Conservation (phyloP, 805 yeast species). For the Myxozyma nipponensis region DNA sequence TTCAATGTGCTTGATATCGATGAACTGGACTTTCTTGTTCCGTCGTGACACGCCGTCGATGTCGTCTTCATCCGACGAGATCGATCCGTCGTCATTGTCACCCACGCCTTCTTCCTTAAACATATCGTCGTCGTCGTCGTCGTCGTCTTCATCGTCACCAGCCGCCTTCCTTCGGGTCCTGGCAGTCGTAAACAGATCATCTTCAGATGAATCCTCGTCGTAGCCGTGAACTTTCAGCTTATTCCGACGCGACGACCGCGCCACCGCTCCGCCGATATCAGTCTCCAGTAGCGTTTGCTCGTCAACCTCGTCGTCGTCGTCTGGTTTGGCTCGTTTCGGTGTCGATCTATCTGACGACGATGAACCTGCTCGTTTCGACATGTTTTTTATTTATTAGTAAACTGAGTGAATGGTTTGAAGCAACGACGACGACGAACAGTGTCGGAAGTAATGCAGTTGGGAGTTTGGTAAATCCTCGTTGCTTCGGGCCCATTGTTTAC, state of each 20-base stretch:
- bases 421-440: too few species aligned
- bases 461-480: too few species aligned
- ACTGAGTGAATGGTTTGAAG: too few species aligned
- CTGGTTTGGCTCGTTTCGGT: not conserved
- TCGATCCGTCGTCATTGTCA: constrained; percentile 18
- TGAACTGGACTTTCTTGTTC: constrained; percentile 28
- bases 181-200: constrained; percentile 17
- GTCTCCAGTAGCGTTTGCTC: constrained; percentile 19
- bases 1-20: constrained; percentile 43
- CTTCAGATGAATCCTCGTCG: constrained; percentile 29
- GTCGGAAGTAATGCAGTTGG: too few species aligned
- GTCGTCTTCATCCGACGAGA: constrained; percentile 28
- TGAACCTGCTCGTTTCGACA: constrained; percentile 1
- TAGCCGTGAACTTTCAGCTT: constrained; percentile 21
- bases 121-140: constrained; percentile 37
- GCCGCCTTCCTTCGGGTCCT: constrained; percentile 12
- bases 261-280: constrained; percentile 23
- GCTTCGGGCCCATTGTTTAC: too few species aligned
- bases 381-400: too few species aligned
- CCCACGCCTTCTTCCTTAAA: constrained; percentile 12
- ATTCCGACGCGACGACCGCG: constrained; percentile 11
- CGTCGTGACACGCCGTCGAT: constrained; percentile 31
- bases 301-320: constrained; percentile 1
- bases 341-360: not conserved
- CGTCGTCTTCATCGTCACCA: constrained; percentile 26